These are phyloP conservation scores for Xerocomus nothofagi DNA, from an alignment of 1,284 basidiomycete species.

Conservation along the genomic window DNA sequence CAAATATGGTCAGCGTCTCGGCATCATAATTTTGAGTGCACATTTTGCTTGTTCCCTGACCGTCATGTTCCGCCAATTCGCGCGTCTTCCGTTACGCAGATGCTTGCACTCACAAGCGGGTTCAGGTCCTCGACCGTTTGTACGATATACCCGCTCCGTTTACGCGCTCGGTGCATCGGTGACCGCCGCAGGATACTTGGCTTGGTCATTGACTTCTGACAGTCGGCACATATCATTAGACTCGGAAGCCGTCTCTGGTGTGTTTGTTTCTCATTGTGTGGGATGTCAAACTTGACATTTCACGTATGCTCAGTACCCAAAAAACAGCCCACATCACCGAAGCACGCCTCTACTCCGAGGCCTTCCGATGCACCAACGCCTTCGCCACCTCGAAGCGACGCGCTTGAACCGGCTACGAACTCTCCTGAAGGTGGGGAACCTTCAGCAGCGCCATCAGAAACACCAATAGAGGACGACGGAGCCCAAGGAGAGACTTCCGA, in stretches of 20 bases:
- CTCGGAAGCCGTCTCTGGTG: conserved; percentile 28
- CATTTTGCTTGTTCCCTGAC: conserved; percentile 5
- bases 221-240: conserved; percentile 30
- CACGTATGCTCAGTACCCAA: conserved; percentile 13
- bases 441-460: conserved; percentile 8
- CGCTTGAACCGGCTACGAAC: conserved; percentile 2
- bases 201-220: conserved; percentile 28
- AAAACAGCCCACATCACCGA: conserved; percentile 9
- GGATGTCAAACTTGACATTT: background rate
- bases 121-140: conserved; percentile 10
- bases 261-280: conserved; percentile 6
- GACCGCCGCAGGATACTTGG: conserved; percentile 29
- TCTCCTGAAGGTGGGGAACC: conserved; percentile 1
- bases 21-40: conserved; percentile 25
- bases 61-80: conserved; percentile 40
- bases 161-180: conserved; percentile 32
- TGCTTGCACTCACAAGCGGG: conserved; percentile 30
- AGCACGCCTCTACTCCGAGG: conserved; percentile 2
- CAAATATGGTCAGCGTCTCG: conserved; percentile 2
- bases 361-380: conserved; percentile 13
- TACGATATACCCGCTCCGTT: conserved; percentile 21
- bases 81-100: conserved; percentile 34
- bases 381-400: conserved; percentile 5
- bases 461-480: conserved; percentile 25
- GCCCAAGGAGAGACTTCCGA: conserved; percentile 38